phyloP scores from a whole-genome alignment of 371 early-diverging fungal genomes.

The Rhizopus arrhizus region DNA sequence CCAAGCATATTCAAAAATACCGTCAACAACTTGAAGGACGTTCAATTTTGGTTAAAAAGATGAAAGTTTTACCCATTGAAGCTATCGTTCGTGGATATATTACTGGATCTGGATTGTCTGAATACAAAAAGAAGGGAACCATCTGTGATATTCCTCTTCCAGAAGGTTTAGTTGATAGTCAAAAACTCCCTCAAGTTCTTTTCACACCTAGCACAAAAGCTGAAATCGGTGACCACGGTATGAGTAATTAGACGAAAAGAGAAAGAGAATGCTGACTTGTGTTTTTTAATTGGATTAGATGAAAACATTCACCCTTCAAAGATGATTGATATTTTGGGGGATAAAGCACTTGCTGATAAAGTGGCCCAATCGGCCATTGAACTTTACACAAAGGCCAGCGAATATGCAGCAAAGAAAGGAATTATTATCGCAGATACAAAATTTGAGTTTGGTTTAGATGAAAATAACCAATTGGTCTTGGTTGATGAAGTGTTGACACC shows the following conservation, averaged over 20 bases:
- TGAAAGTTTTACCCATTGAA: slow-evolving; percentile 94
- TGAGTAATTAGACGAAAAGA: slow-evolving; percentile 3
- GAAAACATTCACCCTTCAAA: slow-evolving; percentile 96
- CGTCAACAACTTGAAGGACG: slow-evolving; percentile 85
- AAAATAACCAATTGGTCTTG: slow-evolving; percentile 74
- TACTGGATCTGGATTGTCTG: slow-evolving; percentile 94
- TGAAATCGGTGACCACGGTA: slow-evolving; percentile 94
- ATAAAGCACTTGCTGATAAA: slow-evolving; percentile 48
- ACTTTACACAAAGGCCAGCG: slow-evolving; percentile 60
- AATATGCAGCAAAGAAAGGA: slow-evolving; percentile 81
- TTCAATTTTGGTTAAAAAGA: slow-evolving; percentile 88
- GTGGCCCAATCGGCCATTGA: slow-evolving; percentile 43
- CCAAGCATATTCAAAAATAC: slow-evolving; percentile 82
- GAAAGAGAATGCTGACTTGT: background rate
- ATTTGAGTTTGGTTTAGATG: slow-evolving; percentile 96
- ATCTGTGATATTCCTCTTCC: slow-evolving; percentile 91
- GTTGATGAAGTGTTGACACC: slow-evolving; percentile 97
- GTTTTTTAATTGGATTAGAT: slow-evolving; percentile 52
- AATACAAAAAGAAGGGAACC: slow-evolving; percentile 90
- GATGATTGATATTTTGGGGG: slow-evolving; percentile 84
- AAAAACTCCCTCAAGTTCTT: slow-evolving; percentile 79
- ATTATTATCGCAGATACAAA: slow-evolving; percentile 99
- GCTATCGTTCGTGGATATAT: slow-evolving; percentile 98
- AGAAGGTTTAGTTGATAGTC: slow-evolving; percentile 78
- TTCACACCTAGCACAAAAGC: slow-evolving; percentile 99